Percentiles rank a stretch among this genome's conserved stretches.
Evolutionary conservation across 305 asterid species (phyloP).

Genomic region (Fraxinus velutina): DNA sequence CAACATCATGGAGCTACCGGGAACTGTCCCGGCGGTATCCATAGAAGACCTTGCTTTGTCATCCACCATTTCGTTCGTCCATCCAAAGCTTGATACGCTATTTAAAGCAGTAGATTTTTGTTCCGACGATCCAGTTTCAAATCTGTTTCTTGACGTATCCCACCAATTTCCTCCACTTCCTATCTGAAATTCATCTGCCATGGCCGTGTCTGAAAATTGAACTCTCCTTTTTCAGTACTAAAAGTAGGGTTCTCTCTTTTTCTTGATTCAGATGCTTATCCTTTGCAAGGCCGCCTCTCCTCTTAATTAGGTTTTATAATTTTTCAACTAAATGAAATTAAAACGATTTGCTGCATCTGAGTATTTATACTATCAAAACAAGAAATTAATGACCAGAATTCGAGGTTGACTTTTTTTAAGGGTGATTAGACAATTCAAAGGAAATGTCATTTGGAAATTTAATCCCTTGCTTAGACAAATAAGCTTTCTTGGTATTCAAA

Average conservation of each 20-base stretch:
- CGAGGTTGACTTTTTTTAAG: constrained; percentile 68
- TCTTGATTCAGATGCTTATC: constrained; percentile 24
- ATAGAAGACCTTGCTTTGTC: constrained; percentile 47
- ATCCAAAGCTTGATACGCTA: constrained; percentile 49
- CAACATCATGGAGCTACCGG: constrained; percentile 36
- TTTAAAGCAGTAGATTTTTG: constrained; percentile 41
- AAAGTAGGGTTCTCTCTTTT: neutral
- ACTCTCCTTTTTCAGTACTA: neutral
- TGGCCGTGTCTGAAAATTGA: constrained; percentile 21
- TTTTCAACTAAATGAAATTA: constrained; percentile 41
- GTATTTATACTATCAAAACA: constrained; percentile 54
- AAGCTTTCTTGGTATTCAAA: constrained; percentile 40
- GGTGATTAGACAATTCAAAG: constrained; percentile 62
- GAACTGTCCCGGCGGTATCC: constrained; percentile 31
- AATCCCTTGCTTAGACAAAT: constrained; percentile 34
- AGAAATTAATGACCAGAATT: constrained; percentile 41
- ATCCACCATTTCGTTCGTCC: constrained; percentile 62
- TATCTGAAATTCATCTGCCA: constrained; percentile 83
- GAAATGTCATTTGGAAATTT: constrained; percentile 35
- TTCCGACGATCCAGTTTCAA: constrained; percentile 33
- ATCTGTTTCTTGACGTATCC: constrained; percentile 61
- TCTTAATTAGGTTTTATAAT: neutral
- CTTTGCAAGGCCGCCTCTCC: constrained; percentile 21
- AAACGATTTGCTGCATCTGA: constrained; percentile 45
- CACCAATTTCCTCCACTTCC: constrained; percentile 80